Conservation (phyloP, 305 asterid species). For the Fraxinus xanthoxyloides region DNA sequence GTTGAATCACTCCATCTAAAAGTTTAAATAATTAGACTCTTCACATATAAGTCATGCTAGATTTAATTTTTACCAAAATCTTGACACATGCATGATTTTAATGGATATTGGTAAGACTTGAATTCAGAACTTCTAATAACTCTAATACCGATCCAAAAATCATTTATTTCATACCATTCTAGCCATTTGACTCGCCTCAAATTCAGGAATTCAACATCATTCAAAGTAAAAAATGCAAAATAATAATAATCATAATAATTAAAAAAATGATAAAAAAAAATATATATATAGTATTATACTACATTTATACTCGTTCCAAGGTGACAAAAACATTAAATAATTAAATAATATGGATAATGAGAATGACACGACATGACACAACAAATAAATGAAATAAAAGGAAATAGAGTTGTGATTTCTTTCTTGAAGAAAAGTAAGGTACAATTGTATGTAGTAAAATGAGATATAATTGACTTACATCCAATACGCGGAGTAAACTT, state of each 20-base stretch:
- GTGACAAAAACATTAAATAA: not conserved
- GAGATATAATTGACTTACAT: constrained; percentile 25
- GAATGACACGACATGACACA: not conserved
- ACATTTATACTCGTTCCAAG: not conserved
- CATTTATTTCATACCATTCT: not conserved
- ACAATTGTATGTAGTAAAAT: constrained; percentile 5
- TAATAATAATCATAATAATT: too few species aligned
- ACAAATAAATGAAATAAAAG: not conserved
- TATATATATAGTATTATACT: not conserved
- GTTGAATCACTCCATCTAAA: not conserved
- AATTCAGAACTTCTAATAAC: not conserved
- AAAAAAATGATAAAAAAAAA: too few species aligned
- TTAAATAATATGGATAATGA: not conserved
- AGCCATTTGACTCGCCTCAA: not conserved
- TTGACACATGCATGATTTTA: not conserved
- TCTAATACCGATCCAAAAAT: not conserved
- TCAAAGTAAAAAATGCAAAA: not conserved
- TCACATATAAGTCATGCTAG: not conserved
- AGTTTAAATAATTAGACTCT: too few species aligned
- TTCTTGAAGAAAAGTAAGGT: constrained; percentile 9
- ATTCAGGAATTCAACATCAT: not conserved
- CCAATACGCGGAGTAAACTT: constrained; percentile 20
- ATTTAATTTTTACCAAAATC: not conserved
- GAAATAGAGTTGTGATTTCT: not conserved
- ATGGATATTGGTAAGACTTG: not conserved